Base-by-base conservation (phyloP, 176 grass and related monocot genomes). In the Eleusine indica region DNA sequence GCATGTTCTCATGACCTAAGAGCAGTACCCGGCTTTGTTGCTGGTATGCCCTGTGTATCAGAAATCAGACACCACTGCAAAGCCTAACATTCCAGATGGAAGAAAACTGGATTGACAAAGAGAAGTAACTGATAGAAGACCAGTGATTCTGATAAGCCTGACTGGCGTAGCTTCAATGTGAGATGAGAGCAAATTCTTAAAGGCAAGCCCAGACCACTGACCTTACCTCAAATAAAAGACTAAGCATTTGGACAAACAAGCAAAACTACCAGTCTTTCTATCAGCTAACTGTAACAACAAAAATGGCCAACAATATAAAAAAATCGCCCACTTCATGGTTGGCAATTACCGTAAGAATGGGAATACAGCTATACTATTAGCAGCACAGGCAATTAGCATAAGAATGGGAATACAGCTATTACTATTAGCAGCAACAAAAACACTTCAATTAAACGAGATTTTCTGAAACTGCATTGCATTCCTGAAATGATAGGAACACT, bases 11-110 rank as follows among this genome's bases (percentile, higher is more conserved):
- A 14, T 11, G 17, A 19, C 8, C 51, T 15, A 74, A 1, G 0
- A 38, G 32, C 9, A 28, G 47, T 91, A 98, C 95, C 32, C 32
- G 32, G 32, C 32, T 35, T 35, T 35, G 32, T 2, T 35, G 28
- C 47, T 25, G 21, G 38, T 37, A 43, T 9, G n/a, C 12, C 38
- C 12, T 18, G 12, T 6, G 41, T 44, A 62, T 43, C 3, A 46
- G 41, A 29, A 2, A 77, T 77, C 14, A 77, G 12, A 44, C 3
- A 44, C 2, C 17, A 29, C 6, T 6, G 7, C 6, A 29, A 10
- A 77, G 38, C 7, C 57, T 22, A 76, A 22, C 32, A 76, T 76
- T 76, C 60, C 16, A 54, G 16, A 37, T 65, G 29, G 47, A 66
- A 11, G 41, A 48, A 78, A 66, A 7, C 7, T 78, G 58, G 64